Percentiles rank a stretch among this genome's conserved stretches.
Conservation (phyloP, 768 basidiomycete species). For the Amanita inopinata region DNA sequence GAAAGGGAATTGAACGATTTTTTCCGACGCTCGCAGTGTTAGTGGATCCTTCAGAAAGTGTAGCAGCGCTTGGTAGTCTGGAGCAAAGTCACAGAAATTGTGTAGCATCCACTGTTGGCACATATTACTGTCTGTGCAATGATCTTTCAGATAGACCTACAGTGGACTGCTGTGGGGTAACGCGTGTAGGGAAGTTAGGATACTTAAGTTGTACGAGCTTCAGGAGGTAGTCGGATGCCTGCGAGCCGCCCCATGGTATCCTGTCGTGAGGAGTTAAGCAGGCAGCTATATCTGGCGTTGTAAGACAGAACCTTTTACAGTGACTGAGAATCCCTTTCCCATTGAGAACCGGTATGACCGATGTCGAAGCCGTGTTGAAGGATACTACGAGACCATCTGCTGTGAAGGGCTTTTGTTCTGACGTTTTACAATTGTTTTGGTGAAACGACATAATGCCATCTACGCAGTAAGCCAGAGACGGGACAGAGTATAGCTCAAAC, state of each 20-base stretch:
- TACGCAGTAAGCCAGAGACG: constrained; percentile 78
- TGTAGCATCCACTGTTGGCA: constrained; percentile 77
- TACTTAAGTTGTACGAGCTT: constrained; percentile 95
- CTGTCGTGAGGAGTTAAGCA: constrained; percentile 26
- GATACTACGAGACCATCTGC: constrained; percentile 81
- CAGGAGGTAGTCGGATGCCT: constrained; percentile 85
- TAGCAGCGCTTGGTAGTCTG: constrained; percentile 66
- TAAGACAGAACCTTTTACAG: constrained; percentile 59
- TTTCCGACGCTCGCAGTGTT: constrained; percentile 52
- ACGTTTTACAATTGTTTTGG: constrained; percentile 48
- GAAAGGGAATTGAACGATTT: constrained; percentile 86
- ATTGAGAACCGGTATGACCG: constrained; percentile 76
- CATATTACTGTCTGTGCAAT: neutral
- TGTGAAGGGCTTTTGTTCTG: constrained; percentile 25
- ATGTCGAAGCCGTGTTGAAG: constrained; percentile 87
- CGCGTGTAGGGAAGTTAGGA: constrained; percentile 80
- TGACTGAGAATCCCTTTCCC: constrained; percentile 80
- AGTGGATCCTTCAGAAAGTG: constrained; percentile 57
- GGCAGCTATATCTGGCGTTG: neutral
- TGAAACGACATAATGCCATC: constrained; percentile 93
- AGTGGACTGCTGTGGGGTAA: constrained; percentile 67
- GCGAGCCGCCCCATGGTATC: constrained; percentile 89
- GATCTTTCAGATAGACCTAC: constrained; percentile 32
- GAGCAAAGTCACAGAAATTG: constrained; percentile 74
- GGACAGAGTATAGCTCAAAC: constrained; percentile 88